Conservation (phyloP, 106 monocot species). For the Amphibolis antarctica region DNA sequence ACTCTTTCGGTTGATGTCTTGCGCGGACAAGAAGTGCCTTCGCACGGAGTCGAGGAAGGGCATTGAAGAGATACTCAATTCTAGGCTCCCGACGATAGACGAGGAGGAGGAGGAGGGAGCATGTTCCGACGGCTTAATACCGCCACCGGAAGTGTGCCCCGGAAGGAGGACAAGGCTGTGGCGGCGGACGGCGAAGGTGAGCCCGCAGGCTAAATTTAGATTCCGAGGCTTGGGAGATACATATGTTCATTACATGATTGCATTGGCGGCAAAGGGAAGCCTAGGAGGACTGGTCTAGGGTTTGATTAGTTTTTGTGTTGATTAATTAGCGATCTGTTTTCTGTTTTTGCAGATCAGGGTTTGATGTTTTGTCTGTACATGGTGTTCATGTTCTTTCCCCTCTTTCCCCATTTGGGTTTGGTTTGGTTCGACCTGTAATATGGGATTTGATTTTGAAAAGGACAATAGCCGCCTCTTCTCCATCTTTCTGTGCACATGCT, state of each 20-base stretch:
- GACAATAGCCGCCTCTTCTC: too few relatives aligned
- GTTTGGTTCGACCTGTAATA: too few relatives aligned
- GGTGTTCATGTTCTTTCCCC: too few relatives aligned
- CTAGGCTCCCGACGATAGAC: not conserved
- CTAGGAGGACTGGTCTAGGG: not conserved
- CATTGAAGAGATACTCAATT: not conserved
- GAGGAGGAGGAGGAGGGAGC: slow-evolving; percentile 1
- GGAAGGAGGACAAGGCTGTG: not conserved
- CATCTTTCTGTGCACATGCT: too few relatives aligned
- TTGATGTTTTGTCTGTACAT: too few relatives aligned
- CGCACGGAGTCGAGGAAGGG: not conserved
- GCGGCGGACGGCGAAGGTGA: not conserved
- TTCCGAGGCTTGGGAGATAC: not conserved
- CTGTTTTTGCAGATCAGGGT: too few relatives aligned
- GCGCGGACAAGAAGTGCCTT: not conserved
- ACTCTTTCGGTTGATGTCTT: not conserved
- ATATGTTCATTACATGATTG: not conserved
- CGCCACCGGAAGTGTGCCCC: not conserved
- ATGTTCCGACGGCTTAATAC: not conserved
- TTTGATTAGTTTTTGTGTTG: too few relatives aligned
- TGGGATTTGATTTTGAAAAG: too few relatives aligned
- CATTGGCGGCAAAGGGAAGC: not conserved
- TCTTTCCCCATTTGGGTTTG: too few relatives aligned
- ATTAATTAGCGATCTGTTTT: too few relatives aligned
- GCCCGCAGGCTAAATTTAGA: not conserved